Evolutionary conservation across 768 basidiomycete genomes (phyloP), one percentile per base, ranked within the genome.

Genomic region (Pulveroboletus sp.): DNA sequence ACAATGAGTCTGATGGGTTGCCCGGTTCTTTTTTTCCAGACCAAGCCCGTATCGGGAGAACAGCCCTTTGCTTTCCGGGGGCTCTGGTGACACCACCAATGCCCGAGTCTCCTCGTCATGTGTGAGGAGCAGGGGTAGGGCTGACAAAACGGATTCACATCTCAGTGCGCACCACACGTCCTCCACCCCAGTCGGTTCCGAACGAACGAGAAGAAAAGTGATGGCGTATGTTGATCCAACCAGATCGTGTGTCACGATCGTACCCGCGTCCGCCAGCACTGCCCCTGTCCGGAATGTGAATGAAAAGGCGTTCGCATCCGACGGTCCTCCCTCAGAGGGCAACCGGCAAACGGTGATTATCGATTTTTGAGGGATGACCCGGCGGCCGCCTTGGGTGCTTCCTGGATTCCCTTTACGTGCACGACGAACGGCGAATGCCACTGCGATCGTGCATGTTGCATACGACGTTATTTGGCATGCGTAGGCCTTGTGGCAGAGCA

Each of bases 401-500:
- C 39, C 43, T 38, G 54, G 43, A 38, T 51, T 46, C 26, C 43
- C 24, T 49, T 63, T 63, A 65, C 63, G 63, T 65, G 54, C 54
- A 46, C 21, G 35, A 36, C n/a, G 39, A 27, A 40, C 45, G 33
- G 43, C 30, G 26, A 49, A 51, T 32, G 32, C 28, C 39, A 43
- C 42, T 28, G 28, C 50, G 15, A 47, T 47, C 24, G 32, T 54
- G 58, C 31, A 37, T 50, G 45, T 32, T 42, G 39, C 38, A 39
- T 39, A 40, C 52, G 24, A 59, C 60, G 63, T 63, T 55, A 65
- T 49, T 14, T 15, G 36, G 44, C 62, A 65, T 40, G 62, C 60
- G 36, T 37, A 28, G 39, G 47, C 57, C 63, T 42, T 51, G 57
- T 50, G 60, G 55, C 46, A 33, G 15, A 33, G 15, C 18, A 42